Evolutionary conservation across 2,329 filamentous ascomycete species (phyloP), one percentile per base, ranked within the genome.

Genomic region (Aureobasidium mangrovei): DNA sequence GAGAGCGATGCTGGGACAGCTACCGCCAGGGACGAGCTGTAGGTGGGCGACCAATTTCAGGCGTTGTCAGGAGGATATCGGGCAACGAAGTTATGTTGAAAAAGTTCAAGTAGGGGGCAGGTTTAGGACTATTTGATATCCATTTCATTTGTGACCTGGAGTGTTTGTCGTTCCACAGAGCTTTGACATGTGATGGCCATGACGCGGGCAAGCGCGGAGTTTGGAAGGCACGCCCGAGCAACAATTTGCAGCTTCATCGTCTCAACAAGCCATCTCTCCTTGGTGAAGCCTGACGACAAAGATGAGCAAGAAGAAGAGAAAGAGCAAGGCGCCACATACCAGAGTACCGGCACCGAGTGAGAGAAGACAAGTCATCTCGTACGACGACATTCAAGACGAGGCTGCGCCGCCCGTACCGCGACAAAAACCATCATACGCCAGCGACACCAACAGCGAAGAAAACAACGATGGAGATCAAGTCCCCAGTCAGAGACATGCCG

Each of bases 281-380:
- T 18, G 18, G 18, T 18, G 18, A 18, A 18, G 18, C 18, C 18
- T 18, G 32, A 10, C 32, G 32, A 35, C 46, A 40, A 42, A 24
- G 8, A 56, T 56, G 55, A 41, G 35, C 33, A 56, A 56, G 32
- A 56, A 52, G 48, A 56, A 56, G 47, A 53, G 48, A 45, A 56
- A 53, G 47, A 47, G 41, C 43, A 66, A 73, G n/a, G 73, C 75
- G 1, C 71, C 84, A 10, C 5, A 72, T 73, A 6, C 75, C 3
- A 31, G 39, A n/a, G 48, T 33, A 35, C 12, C 41, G 7, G 27
- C 55, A 27, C 55, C 55, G 29, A 41, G 10, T 27, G 43, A 41
- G 26, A 39, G 47, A 44, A 40, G 54, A 4, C 52, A 52, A 18
- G 45, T 55, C 38, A 29, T 58, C 35, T 58, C 57, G 29, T 58